phyloP scores from a whole-genome alignment of 2,329 filamentous ascomycete species.

The Macrophomina tecta region DNA sequence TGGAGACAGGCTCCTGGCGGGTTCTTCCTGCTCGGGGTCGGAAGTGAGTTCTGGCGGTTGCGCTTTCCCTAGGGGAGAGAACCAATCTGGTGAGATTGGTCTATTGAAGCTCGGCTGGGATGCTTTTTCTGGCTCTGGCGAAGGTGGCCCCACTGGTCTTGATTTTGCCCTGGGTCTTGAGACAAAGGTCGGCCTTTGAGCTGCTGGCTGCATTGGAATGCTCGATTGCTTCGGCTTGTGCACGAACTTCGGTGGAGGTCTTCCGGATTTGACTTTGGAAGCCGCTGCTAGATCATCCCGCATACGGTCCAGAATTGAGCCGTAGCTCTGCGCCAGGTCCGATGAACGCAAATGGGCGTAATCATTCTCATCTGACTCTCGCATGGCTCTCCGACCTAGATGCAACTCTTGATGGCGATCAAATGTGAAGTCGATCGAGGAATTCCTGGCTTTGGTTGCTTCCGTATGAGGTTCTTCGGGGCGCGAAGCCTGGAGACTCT shows the following conservation, averaged over 20 bases:
- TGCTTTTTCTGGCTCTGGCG: background rate
- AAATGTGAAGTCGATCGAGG: slow-evolving; percentile 37
- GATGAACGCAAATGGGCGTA: background rate
- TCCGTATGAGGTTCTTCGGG: slow-evolving; percentile 29
- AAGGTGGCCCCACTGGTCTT: background rate
- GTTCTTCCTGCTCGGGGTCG: background rate
- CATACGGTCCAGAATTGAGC: slow-evolving; percentile 23
- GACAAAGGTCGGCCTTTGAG: slow-evolving; percentile 1
- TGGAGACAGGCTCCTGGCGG: background rate
- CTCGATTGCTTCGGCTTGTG: slow-evolving; percentile 13
- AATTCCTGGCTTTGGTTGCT: background rate
- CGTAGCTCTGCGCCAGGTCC: slow-evolving; percentile 9
- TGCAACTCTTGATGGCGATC: slow-evolving; percentile 42
- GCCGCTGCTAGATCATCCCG: background rate
- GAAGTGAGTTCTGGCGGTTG: background rate
- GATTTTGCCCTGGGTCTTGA: background rate
- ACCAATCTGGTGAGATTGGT: slow-evolving; percentile 22
- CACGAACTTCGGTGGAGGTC: slow-evolving; percentile 4
- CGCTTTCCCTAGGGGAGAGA: slow-evolving; percentile 14
- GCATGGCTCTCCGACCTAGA: background rate
- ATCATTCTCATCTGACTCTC: background rate
- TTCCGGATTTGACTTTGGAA: slow-evolving; percentile 3
- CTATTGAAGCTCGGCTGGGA: slow-evolving; percentile 2
- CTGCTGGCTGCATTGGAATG: slow-evolving; percentile 6
- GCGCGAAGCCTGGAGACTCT: slow-evolving; percentile 36